Conservation (phyloP, 2,329 filamentous ascomycete species). For the Penicillium sp. region DNA sequence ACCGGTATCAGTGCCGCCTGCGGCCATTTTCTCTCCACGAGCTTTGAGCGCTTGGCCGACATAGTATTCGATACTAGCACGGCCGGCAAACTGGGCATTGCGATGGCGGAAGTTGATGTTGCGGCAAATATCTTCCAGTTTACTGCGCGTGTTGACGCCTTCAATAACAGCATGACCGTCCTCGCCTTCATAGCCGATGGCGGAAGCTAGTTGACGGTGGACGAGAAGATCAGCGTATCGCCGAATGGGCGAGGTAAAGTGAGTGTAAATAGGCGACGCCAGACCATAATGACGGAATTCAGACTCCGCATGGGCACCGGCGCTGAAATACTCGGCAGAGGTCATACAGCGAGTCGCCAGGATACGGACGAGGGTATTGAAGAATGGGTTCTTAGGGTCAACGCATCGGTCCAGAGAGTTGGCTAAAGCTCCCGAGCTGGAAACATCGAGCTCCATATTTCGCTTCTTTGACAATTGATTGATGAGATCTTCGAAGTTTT, state of each 20-base stretch:
- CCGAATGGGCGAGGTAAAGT: slow-evolving; percentile 95
- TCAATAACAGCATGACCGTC: slow-evolving; percentile 63
- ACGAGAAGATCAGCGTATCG: slow-evolving; percentile 95
- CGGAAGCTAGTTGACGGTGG: slow-evolving; percentile 88
- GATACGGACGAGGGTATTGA: slow-evolving; percentile 96
- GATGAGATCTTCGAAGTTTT: slow-evolving; percentile 90
- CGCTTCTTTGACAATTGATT: slow-evolving; percentile 87
- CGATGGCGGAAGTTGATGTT: slow-evolving; percentile 98
- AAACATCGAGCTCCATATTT: slow-evolving; percentile 69
- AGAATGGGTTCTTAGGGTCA: slow-evolving; percentile 79
- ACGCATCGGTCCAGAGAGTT: slow-evolving; percentile 83
- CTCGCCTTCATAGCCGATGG: slow-evolving; percentile 72
- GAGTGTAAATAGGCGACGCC: slow-evolving; percentile 94
- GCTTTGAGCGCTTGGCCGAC: slow-evolving; percentile 92
- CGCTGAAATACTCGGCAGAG: slow-evolving; percentile 96
- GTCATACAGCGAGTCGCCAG: slow-evolving; percentile 99
- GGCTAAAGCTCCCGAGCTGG: slow-evolving; percentile 87
- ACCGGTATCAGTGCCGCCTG: slow-evolving; percentile 32
- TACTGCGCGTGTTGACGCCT: slow-evolving; percentile 70
- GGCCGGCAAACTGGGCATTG: slow-evolving; percentile 91
- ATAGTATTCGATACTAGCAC: slow-evolving; percentile 94
- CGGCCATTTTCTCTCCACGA: slow-evolving; percentile 46
- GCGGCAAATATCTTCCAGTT: slow-evolving; percentile 88
- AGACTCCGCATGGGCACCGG: slow-evolving; percentile 83
- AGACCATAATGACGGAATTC: slow-evolving; percentile 97